Conservation (phyloP, 371 early-diverging fungal species). For the Blastocladiella emersonii region DNA sequence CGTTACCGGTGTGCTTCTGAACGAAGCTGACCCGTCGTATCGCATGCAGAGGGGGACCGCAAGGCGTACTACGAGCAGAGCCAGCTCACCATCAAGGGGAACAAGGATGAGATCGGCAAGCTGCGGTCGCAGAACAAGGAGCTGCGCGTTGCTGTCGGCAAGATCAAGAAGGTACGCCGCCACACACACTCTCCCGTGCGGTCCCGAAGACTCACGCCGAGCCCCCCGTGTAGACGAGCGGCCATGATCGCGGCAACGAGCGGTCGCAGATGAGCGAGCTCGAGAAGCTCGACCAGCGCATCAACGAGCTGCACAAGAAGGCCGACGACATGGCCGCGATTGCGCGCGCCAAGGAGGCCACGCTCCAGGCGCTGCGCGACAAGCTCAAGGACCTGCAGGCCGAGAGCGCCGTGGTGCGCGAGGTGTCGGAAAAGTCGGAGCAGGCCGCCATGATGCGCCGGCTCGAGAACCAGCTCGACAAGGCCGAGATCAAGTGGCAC, state of each 20-base stretch:
- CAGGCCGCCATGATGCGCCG: conserved; percentile 32
- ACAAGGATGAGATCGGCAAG: conserved; percentile 35
- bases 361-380: conserved; percentile 22
- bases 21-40: too few species aligned
- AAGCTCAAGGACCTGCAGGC: conserved; percentile 24
- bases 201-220: too few species aligned
- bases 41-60: conserved; percentile 35
- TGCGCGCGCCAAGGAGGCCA: conserved; percentile 23
- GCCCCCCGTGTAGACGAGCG: too few species aligned
- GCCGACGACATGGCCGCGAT: conserved; percentile 36
- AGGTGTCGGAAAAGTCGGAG: conserved; percentile 25
- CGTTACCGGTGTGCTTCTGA: too few species aligned
- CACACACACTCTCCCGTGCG: too few species aligned
- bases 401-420: conserved; percentile 26
- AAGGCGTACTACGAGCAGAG: conserved; percentile 43
- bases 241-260: conserved; percentile 1
- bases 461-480: conserved; percentile 39
- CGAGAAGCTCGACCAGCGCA: conserved; percentile 31
- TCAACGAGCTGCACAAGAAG: conserved; percentile 34
- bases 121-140: conserved; percentile 31
- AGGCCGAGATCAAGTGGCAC: conserved; percentile 42
- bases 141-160: conserved; percentile 27
- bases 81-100: conserved; percentile 38
- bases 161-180: conserved; percentile 29
- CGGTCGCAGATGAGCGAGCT: conserved; percentile 26